phyloP scores from a whole-genome alignment of 305 asterid genomes.

The Coffea humblotiana region DNA sequence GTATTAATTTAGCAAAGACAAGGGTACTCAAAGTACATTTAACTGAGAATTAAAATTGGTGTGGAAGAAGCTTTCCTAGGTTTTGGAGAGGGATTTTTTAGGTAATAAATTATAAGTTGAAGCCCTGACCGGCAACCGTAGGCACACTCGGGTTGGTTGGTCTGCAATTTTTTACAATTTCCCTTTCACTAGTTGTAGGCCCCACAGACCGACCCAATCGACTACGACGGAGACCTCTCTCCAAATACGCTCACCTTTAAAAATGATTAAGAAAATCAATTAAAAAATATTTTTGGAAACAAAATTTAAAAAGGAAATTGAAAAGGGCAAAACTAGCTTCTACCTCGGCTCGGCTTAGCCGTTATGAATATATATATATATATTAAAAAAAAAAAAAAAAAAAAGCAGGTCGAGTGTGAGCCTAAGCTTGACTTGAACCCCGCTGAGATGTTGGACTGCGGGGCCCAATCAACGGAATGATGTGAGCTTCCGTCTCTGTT shows the following conservation, averaged over 20 bases:
- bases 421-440: conserved; percentile 9
- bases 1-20: not conserved
- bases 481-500: conserved; percentile 1
- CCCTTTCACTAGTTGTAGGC: conserved; percentile 6
- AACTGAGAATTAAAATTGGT: not conserved
- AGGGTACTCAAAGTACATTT: not conserved
- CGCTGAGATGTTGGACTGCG: conserved; percentile 31
- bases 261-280: not conserved
- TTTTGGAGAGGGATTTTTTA: conserved; percentile 5
- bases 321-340: not conserved
- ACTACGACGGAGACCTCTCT: conserved; percentile 42
- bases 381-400: too few relatives aligned
- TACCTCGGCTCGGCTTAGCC: conserved; percentile 15
- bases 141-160: conserved; percentile 38
- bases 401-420: conserved; percentile 5
- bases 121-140: conserved; percentile 25
- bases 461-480: conserved; percentile 38
- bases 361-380: not conserved
- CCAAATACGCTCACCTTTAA: conserved; percentile 27
- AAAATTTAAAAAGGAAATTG: not conserved
- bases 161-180: conserved; percentile 23
- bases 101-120: conserved; percentile 19
- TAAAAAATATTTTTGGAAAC: not conserved
- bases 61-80: conserved; percentile 1
- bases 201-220: conserved; percentile 47